Base-by-base conservation (phyloP, 2,329 filamentous ascomycete species). In the Ilyonectria robusta region DNA sequence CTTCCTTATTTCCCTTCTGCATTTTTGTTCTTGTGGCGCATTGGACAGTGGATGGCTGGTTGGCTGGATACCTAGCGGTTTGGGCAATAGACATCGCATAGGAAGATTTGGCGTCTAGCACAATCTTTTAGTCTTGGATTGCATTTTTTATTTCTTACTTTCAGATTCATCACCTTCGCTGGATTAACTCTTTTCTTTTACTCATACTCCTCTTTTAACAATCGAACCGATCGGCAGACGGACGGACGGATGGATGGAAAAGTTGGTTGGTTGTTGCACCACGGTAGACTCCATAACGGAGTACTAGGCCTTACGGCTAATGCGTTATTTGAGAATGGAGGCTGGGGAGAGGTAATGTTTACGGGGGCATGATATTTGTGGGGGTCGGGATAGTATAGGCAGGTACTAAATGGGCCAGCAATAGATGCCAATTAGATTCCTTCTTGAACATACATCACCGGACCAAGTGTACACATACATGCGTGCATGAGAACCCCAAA, bases 41-140 rank as follows among this genome's bases (percentile, higher is more conserved):
- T 44, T 46, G 31, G 42, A 48, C n/a, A 53, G 15, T 47, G 44
- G 26, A 47, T 54, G n/a, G 21, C 21, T 23, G 31, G 13, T 26
- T 26, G 40, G 26, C n/a, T 60, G 58, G 47, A 53, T 53, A 60
- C 56, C 56, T 23, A 48, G 19, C 21, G 56, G 50, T 19, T 35
- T 54, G 31, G 10, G 8, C 9, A 44, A 50, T 31, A 21, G 21
- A 40, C 33, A 19, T 21, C 40, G n/a, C 40, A 44, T 21, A 21
- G 31, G 44, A 50, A 26, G 29, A 37, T 35, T 8, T 21, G 19
- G 31, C 33, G n/a, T 42, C 47, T 42, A 23, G 4, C 19, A 33
- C 47, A 26, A 53, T 31, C 19, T 50, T 59, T 29, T 17, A n/a
- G 11, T 21, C 44, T 26, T 29, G 11, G 7, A 40, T 51, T 37